Evolutionary conservation across 768 basidiomycete species (phyloP), one percentile per base, ranked within the genome.

Genomic region (Amanita rubescens): DNA sequence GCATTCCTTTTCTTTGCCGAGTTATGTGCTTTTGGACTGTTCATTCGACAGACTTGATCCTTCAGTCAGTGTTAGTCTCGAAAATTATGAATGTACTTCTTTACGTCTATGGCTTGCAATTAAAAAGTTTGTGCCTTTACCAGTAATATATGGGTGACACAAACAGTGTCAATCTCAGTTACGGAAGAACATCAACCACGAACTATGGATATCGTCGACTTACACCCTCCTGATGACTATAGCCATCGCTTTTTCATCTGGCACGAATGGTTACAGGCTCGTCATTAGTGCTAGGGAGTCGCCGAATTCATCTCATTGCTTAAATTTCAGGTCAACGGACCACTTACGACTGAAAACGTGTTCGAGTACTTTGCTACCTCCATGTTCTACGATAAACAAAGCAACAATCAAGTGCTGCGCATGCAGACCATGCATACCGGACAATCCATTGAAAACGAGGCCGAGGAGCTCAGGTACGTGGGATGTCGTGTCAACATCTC

Each of bases 331-430:
- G 89, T 83, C 4, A 81, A 90, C 57, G 91, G 89, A 3, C 85
- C 85, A 2, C 75, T 94, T 59, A 82, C 85, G 7, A 67, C 75
- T 2, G 80, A 88, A 59, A 89, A 86, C 63, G 90, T 90, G 48
- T 84, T 94, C 57, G 90, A 94, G 53, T 95, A 94, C 73, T 95
- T 95, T 65, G 75, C 86, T 11, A 81, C 81, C 0, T 93, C 90
- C 25, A 92, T 92, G 82, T 94, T 93, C 73, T 95, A 92, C 66
- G 92, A 94, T 70, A 90, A 90, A 67, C 87, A 90, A 69, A 92
- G 88, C 71, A 94, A 87, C 68, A 95, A 95, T 67, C 89, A 93
- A 61, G 84, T 88, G 27, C 72, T 95, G 41, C 85, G 91, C 60
- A 95, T 95, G 93, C 93, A 95, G 68, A 94, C 90, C 0, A 85